Evolutionary conservation across 2,329 filamentous ascomycete genomes (phyloP), one percentile per base, ranked within the genome.

Genomic region (Phyllosticta capitalensis): DNA sequence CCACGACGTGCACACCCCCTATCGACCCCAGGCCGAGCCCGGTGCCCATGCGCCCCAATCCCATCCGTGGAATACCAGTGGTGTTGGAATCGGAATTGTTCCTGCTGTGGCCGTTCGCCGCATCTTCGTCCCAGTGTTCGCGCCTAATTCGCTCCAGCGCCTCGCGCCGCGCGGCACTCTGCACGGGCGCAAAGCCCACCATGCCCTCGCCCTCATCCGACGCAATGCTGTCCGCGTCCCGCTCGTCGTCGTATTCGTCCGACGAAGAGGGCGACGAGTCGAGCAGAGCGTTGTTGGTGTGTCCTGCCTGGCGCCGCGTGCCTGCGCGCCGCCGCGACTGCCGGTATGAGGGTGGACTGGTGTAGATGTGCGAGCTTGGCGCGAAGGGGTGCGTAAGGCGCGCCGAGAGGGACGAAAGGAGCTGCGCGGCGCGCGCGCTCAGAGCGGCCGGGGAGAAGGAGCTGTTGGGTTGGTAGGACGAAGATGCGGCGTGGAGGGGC

Each of bases 191-290:
- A 66, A 78, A 78, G 14, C 76, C 76, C 3, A 78, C 71, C 75
- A 78, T 76, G 56, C 71, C 72, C 66, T 78, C 76, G 50, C 76
- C 74, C 64, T 78, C 75, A 60, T 74, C 75, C 33, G 75, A 75
- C 52, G 73, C 75, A 30, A 72, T 71, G 48, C 76, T 45, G 38
- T 58, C 59, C 61, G 65, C 51, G 22, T 55, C 26, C 2, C 1
- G n/a, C 53, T 55, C 53, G 30, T 60, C 49, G 62, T 67, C 28
- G 19, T 61, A 38, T 10, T 38, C 30, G 30, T 38, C 30, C 30
- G 30, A 38, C 28, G 28, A 30, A 7, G 28, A 30, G 28, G 28
- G 9, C 48, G 20, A 61, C 56, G 51, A 50, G 56, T 26, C 54
- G 30, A 38, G 30, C 30, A 38, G 30, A 10, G 9, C 17, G 30